Evolutionary conservation across 371 early-diverging fungal genomes (phyloP), one percentile per base, ranked within the genome.

Genomic region (Saksenaea oblongispora): DNA sequence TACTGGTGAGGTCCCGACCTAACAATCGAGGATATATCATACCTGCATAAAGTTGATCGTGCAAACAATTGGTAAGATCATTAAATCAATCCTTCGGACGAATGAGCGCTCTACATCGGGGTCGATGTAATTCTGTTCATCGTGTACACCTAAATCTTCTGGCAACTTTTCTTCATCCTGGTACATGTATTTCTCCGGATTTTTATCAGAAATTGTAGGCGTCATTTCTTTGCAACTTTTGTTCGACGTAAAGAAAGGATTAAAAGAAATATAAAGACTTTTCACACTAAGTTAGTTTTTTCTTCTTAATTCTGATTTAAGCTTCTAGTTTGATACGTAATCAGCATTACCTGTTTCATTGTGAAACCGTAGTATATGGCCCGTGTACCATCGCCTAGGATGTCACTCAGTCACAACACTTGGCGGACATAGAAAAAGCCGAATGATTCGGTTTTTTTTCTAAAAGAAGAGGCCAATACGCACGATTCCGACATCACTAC

Each of bases 51-150:
- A 59, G 56, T 41, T 37, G 15, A 60, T 41, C 0, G 14, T 8
- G 15, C 28, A 53, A 35, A 69, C 61, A 54, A 69, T 57, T 8
- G 69, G 69, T 28, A 69, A 42, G 31, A 69, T 34, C 14, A 57
- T 63, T 15, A 22, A 31, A n/a, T 54, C 37, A 15, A 69, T 64
- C 17, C 61, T 63, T 9, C 64, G 64, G 17, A 69, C 61, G 13
- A 69, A 55, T 17, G 51, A 34, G 28, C 44, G 59, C 31, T 68
- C 68, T 26, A 39, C 64, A 28, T 41, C 51, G 2, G 63, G 59
- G 31, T 47, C 44, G 17, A 36, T 51, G 26, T 36, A 35, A 2
- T 55, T 44, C 9, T 64, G 22, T 54, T 53, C 51, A 5, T 47
- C 5, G 22, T 47, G 3, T 22, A 8, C 22, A 5, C 22, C 22